Base-by-base conservation (phyloP, 768 basidiomycete species). In the Leucogyrophana mollusca region DNA sequence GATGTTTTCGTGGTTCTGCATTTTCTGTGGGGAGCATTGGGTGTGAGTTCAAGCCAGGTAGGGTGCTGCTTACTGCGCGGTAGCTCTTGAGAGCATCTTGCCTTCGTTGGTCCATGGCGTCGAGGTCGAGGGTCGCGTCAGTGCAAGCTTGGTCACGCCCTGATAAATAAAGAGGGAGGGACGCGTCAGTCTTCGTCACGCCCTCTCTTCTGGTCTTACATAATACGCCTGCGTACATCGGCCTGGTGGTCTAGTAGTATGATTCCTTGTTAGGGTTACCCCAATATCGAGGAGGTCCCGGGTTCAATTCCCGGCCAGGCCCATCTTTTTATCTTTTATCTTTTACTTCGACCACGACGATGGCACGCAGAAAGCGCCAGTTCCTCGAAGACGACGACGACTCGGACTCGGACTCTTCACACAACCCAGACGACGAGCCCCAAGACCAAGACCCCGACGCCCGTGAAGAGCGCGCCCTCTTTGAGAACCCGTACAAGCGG, bases 1-100 rank as follows among this genome's bases (percentile, higher is more conserved):
- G 54, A 83, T 87, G 40, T 76, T 72, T 72, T 95, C 91, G 66
- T 99, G 96, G 50, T 83, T 81, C 54, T 83, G 85, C 79, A 97
- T 84, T 91, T 97, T 99, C 95, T 98, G 58, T 16, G 30, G 39
- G 49, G 17, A 43, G 34, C 10, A 7, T 10, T 18, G 34, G 39
- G 34, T 44, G 44, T 13, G 9, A 39, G 34, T 1, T n/a, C n/a
- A n/a, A n/a, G n/a, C n/a, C n/a, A n/a, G n/a, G n/a, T n/a, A n/a
- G 3, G 16, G 17, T 20, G 23, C 16, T 4, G 56, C 68, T 20
- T 53, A 89, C 90, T 49, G 87, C 87, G 49, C 90, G 77, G 59
- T 92, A 92, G 27, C 72, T 76, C 55, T 82, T 88, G 10, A 92
- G 74, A 9, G 87, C 86, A 69, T 86, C 83, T 51, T 76, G 73